Conservation (phyloP, 345 rosid species). For the Gossypium turneri region DNA sequence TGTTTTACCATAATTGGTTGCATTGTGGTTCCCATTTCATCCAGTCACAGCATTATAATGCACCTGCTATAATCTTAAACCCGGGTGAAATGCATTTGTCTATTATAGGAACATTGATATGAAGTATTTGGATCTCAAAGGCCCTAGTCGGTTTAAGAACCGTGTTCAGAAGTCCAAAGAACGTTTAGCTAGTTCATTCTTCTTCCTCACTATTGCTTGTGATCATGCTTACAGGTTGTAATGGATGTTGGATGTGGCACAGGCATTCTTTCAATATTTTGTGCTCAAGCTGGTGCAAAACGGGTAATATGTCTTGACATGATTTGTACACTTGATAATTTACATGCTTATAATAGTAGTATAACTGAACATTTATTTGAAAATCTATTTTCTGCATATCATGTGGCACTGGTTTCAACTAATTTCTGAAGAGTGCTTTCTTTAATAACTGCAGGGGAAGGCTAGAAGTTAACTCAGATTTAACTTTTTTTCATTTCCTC, state of each 20-base stretch:
- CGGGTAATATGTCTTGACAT: slow-evolving; percentile 40
- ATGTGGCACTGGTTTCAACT: background rate
- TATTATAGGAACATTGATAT: background rate
- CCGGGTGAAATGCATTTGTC: background rate
- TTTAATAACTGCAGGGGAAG: background rate
- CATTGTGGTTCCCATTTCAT: background rate
- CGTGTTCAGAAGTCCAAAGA: background rate
- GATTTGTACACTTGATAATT: background rate
- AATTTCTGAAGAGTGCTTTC: background rate
- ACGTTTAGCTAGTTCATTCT: background rate
- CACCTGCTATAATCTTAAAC: background rate
- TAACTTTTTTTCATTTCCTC: background rate
- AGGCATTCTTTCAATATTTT: slow-evolving; percentile 93
- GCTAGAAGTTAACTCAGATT: background rate
- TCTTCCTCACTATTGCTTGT: slow-evolving; percentile 20
- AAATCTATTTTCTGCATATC: background rate
- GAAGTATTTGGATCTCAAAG: slow-evolving; percentile 2
- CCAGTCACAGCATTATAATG: background rate
- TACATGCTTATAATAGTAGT: background rate
- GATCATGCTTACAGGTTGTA: slow-evolving; percentile 59
- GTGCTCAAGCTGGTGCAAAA: slow-evolving; percentile 98
- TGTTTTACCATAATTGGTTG: background rate
- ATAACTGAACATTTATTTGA: background rate
- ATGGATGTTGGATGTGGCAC: slow-evolving; percentile 99
- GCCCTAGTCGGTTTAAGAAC: background rate